Evolutionary conservation across 129 eudicot species (phyloP), one percentile per base, ranked within the genome.

Genomic region (Mikania micrantha): DNA sequence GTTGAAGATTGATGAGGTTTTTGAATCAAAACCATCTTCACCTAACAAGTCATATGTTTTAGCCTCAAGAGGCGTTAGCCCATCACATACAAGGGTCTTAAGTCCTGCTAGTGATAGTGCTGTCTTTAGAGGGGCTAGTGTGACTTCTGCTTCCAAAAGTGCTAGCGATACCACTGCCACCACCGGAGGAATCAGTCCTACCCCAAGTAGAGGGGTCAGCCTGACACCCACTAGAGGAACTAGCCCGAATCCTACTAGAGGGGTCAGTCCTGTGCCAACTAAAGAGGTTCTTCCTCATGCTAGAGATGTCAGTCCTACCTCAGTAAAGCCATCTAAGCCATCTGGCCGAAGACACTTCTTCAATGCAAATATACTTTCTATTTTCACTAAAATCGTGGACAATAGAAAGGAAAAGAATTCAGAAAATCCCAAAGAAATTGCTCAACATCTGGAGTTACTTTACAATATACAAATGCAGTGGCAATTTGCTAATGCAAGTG

Each of bases 401-500:
- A 73, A 66, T 47, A 83, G 40, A 67, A 90, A 85, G 76, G 93
- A 94, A 42, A 85, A 79, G 70, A 79, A 81, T 78, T 68, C 60
- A 36, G 66, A 77, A 17, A 80, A 72, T 73, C 77, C 67, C 47
- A 78, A 81, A 13, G 93, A 91, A 60, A 88, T 76, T 66, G 83
- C 80, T 41, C 86, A 82, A 74, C 77, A 69, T 28, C 66, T 87
- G 53, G 75, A 90, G 74, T 69, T 91, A 77, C 83, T 88, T 58
- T 71, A 81, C 63, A 91, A 79, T 64, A 85, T 84, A 60, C 88
- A 83, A 66, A 66, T 91, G 77, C 97, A 91, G 54, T 91, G 97
- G 96, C 80, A 83, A 58, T 85, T 76, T 77, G 86, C 81, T 50
- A 91, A 88, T 81, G 96, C 90, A 11, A 79, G 69, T 63, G 70